Evolutionary conservation across 495 filamentous ascomycete species (phyloP), one percentile per base, ranked within the genome.

Genomic region (Hypoxylon crocopeplum): DNA sequence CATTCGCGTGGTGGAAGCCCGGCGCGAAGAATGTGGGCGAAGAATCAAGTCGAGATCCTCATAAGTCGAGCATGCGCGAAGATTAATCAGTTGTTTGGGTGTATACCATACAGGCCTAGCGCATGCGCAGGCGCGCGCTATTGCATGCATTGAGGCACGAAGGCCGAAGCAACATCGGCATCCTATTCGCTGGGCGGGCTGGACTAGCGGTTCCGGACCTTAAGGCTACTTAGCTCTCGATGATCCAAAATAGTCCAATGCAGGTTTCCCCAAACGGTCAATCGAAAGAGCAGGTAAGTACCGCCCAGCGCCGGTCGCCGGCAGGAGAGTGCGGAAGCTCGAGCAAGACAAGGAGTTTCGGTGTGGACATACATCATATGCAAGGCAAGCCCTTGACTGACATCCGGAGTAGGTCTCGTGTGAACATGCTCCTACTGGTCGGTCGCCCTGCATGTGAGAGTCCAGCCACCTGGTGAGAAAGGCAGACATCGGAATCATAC

Each of bases 91-190:
- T 34, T 32, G 7, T 48, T 15, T 34, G 29, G 25, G 45, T 12
- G 45, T 48, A 36, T 7, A 47, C n/a, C 20, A 36, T 7, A 27
- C n/a, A 29, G 11, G 11, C 16, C 33, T 11, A 17, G 8, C 37
- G 42, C 16, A 47, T 20, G 27, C 42, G 13, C 24, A 15, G 29
- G 33, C 29, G 37, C 12, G 46, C 38, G 8, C 5, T 29, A 19
- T 29, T 48, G 29, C 38, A 56, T 62, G 59, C 21, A 50, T 30
- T 11, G 32, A 42, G 37, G 44, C 17, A 46, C 24, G 39, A 39
- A 33, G 41, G 21, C 45, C 38, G 51, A 33, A 44, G 39, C 45
- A 36, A 17, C 17, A 13, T 25, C 25, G 32, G 1, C 22, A 33
- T 38, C 21, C 17, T 11, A 48, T 48, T 48, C 45, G 45, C 17